Evolutionary conservation across 495 filamentous ascomycete genomes (phyloP).

Genomic region (Hypoxylon rickii): DNA sequence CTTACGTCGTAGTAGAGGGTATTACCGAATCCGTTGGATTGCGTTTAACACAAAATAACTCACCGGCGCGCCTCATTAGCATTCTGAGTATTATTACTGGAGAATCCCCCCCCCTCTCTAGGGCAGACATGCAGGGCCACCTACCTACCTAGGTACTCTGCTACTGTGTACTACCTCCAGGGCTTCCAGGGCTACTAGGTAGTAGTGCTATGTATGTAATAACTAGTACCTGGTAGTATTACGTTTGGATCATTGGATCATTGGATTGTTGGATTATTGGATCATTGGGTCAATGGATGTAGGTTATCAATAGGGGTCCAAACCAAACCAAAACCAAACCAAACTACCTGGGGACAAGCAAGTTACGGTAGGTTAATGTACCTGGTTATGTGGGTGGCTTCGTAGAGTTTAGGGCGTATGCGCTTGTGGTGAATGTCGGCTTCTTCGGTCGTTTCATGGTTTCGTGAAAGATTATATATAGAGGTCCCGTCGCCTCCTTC

Average conservation of each 20-base stretch:
- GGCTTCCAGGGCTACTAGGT: too few species aligned
- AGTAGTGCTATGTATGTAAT: too few species aligned
- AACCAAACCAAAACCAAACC: background rate
- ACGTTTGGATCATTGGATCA: too few species aligned
- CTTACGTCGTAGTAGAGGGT: slow-evolving; percentile 16
- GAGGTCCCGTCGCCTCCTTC: slow-evolving; percentile 3
- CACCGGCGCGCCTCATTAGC: slow-evolving; percentile 20
- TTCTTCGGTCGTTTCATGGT: slow-evolving; percentile 17
- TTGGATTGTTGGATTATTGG: too few species aligned
- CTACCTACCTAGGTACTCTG: too few species aligned
- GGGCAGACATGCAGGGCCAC: too few species aligned
- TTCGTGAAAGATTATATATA: slow-evolving; percentile 20
- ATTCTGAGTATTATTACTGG: slow-evolving; percentile 23
- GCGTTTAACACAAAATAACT: slow-evolving; percentile 33
- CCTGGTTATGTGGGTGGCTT: background rate
- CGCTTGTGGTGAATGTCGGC: slow-evolving; percentile 6
- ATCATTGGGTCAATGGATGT: too few species aligned
- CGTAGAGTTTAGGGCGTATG: background rate
- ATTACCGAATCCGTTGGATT: slow-evolving; percentile 26
- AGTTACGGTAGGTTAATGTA: too few species aligned
- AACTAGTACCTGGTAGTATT: too few species aligned
- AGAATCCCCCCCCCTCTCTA: too few species aligned
- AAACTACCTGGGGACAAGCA: too few species aligned
- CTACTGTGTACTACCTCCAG: too few species aligned
- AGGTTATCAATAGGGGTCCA: slow-evolving; percentile 21